Evolutionary conservation across 108 stramenopile genomes (phyloP).

Genomic region (Nitzschia sp.): DNA sequence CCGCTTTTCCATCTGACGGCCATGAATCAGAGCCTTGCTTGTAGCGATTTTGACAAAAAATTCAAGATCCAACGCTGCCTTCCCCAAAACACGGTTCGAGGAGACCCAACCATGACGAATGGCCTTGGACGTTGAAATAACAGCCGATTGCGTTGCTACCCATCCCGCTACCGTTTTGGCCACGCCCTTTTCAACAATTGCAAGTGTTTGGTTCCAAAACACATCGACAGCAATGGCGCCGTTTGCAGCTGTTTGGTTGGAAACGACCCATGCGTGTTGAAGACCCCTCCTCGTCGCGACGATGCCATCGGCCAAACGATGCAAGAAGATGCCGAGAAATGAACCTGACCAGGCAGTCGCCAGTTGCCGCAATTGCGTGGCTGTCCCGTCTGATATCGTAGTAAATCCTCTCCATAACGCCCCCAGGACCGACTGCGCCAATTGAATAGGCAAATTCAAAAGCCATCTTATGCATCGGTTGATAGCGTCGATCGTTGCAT

Average conservation of each 20-base stretch:
- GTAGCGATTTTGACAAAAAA: not conserved
- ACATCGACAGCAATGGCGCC: conserved; percentile 10
- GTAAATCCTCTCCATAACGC: conserved; percentile 3
- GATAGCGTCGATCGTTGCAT: conserved; percentile 20
- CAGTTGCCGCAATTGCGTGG: conserved; percentile 6
- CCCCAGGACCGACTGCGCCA: conserved; percentile 5
- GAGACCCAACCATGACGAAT: not conserved
- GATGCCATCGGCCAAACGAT: not conserved
- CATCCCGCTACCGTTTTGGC: not conserved
- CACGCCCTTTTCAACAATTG: not conserved
- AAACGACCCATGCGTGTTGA: not conserved
- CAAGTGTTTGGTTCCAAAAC: not conserved
- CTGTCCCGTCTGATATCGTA: not conserved
- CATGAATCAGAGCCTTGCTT: not conserved
- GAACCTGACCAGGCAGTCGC: conserved; percentile 4
- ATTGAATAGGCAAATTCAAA: conserved; percentile 15
- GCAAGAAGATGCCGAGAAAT: conserved; percentile 1
- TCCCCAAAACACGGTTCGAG: conserved; percentile 4
- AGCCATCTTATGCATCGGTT: conserved; percentile 16
- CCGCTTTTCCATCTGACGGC: not conserved
- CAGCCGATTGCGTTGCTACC: not conserved
- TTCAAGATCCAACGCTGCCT: not conserved
- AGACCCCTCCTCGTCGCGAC: not conserved
- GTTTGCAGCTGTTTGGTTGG: not conserved
- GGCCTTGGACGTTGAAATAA: not conserved